Base-by-base conservation (phyloP, 768 basidiomycete species). In the Boletus rufocinnamomeus region DNA sequence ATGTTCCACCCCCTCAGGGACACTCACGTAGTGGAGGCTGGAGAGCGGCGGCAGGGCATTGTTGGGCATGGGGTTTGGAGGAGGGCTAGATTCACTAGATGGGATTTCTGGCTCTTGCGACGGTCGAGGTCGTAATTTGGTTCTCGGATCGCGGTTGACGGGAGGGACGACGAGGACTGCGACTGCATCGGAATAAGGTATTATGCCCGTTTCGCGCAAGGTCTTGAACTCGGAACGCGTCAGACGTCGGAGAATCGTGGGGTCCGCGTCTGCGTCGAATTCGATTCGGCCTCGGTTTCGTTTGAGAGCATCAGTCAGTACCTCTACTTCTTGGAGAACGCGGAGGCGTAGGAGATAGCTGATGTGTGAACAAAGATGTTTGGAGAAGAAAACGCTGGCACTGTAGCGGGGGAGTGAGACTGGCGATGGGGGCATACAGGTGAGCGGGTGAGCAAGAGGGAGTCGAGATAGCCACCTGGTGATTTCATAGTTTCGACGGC, bases 81-180 rank as follows among this genome's bases (percentile, higher is more conserved):
- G 19, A 32, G 37, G 1, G 53, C 16, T 2, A 54, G 66, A 16
- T 38, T 62, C 63, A 19, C 19, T 10, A 7, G 63, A 54, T 37
- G 67, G 60, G 58, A 63, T 76, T 72, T 48, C 75, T 55, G 54
- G 78, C 53, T 57, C 75, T 70, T 69, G 80, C 72, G 44, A 77
- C 68, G 43, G 74, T 60, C 34, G 72, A 16, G 84, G 81, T 27
- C 79, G 75, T 55, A 70, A 50, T 53, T 78, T 80, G 6, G 83
- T 82, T 28, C 59, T 57, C 17, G 79, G 78, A 63, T 85, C 74
- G 55, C 76, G 81, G 58, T 87, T 86, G 25, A 85, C 74, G 3
- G 87, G 87, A 19, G 90, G 88, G 7, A 87, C 80, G 30, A 89
- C 79, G 34, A 93, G 71, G 38, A 93, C 71, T n/a, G 89, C 90